Base-by-base conservation (phyloP, 768 basidiomycete species). In the Cubamyces lactineus region DNA sequence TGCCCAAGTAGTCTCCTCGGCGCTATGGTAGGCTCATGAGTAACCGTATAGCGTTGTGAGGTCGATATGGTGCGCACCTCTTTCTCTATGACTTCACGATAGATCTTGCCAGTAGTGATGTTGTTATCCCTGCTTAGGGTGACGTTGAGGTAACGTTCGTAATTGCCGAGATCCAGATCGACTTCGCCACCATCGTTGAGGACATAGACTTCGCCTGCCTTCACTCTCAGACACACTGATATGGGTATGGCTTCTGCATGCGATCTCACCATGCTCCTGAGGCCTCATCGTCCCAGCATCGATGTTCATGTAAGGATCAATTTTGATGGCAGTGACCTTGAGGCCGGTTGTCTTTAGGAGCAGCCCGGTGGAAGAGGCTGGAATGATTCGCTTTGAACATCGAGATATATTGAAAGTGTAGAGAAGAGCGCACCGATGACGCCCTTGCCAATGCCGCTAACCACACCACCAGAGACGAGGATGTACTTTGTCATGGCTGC, bases 301-400 rank as follows among this genome's bases (percentile, higher is more conserved):
- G 69, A 99, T 98, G 78, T 99, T 99, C 96, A 99, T 98, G 70
- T 99, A 99, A 15, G 96, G 96, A 74, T 99, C 96, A 70, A 99
- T 98, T 79, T 99, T 99, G 82, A 99, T 98, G 12, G 96, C 92
- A 8, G 96, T 99, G 69, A 98, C 96, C 79, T 95, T 97, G 63
- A 97, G 82, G 49, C 96, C 96, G 40, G 89, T 87, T 46, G 93
- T 98, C 78, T 98, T 98, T 73, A 99, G 82, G 53, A 98, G 84
- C 53, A 98, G 80, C 61, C 96, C 96, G 5, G 96, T 98, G 52
- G 96, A 98, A 26, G 96, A 98, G 66, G 96, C 96, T 98, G 73
- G 42, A 64, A 58, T 55, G 64, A 57, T 55, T 30, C 43, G 17
- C 58, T 57, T 66, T 65, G 66, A 67, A 67, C 57, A 66, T 63